Base-by-base conservation (phyloP, 345 rosid species). In the Tarenaya hassleriana region DNA sequence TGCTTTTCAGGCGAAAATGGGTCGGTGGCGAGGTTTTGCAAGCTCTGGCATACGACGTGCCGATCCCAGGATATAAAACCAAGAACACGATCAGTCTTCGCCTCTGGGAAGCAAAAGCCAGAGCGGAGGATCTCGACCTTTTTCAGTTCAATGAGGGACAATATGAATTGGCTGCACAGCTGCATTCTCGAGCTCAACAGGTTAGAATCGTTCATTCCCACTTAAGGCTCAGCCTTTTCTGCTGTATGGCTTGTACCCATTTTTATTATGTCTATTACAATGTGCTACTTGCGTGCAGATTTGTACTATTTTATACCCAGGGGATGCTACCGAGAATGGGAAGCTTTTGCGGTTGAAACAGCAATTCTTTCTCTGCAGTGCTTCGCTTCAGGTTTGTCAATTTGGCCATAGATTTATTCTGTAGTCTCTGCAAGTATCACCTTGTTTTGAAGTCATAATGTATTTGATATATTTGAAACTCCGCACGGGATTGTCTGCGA, bases 21-120 rank as follows among this genome's bases (percentile, higher is more conserved):
- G 73, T 78, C 57, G 95, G 78, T 4, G 97, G 97, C 45, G 94
- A 90, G 62, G 76, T 77, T 60, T 54, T 86, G 58, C 94, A 82
- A 71, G 97, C 96, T 55, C 75, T 90, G 44, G 97, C 97, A 15
- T 90, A 84, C 74, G 96, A 90, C 66, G 94, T 84, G 52, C 97
- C 97, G 9, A 82, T 90, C 69, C 96, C 97, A 7, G 97, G 97
- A 41, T 82, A 79, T 69, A 87, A 76, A 73, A 89, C 97, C 40
- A 91, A 80, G 76, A 91, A 87, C 58, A 91, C 98, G 8, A 91
- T 77, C 20, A 87, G 96, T 76, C 98, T 91, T 67, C 98, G 98
- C 38, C 82, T 91, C 49, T 91, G 98, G 98, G 96, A 91, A 67
- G 96, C 98, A 67, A 87, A 74, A 75, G 94, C 84, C 60, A 60